phyloP scores from a whole-genome alignment of 2,329 filamentous ascomycete species.

The Penicillium freii region DNA sequence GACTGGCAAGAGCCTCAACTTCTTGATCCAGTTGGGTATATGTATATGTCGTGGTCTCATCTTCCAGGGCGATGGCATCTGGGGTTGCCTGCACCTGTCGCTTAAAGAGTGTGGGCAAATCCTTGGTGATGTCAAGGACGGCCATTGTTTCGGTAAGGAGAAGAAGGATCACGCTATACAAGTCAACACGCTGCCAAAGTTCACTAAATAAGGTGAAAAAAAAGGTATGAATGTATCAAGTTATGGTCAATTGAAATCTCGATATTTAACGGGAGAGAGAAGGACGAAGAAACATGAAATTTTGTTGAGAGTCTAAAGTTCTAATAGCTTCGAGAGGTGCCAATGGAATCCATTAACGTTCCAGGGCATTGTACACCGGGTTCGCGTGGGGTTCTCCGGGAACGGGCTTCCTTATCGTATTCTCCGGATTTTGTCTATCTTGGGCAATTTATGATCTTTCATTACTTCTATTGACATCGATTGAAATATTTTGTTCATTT shows the following conservation, averaged over 20 bases:
- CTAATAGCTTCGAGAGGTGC: constrained; percentile 1
- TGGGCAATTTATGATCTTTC: neutral
- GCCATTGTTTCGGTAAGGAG: constrained; percentile 51
- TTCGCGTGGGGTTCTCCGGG: constrained; percentile 4
- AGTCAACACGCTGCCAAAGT: neutral
- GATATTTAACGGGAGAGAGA: neutral
- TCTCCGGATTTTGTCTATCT: neutral
- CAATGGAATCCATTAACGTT: constrained; percentile 1
- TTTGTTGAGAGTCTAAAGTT: constrained; percentile 8
- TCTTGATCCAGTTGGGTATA: constrained; percentile 70
- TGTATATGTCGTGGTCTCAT: constrained; percentile 64
- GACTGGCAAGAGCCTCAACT: constrained; percentile 63
- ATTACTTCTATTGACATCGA: neutral
- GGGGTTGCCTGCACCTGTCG: constrained; percentile 68
- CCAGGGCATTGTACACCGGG: neutral
- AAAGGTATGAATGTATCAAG: neutral
- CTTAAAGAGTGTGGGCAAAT: constrained; percentile 69
- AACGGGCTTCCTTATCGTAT: constrained; percentile 2
- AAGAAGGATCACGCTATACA: neutral
- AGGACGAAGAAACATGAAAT: neutral
- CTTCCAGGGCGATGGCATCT: constrained; percentile 68
- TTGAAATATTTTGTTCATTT: neutral
- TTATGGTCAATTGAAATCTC: neutral
- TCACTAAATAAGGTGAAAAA: neutral
- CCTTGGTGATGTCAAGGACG: constrained; percentile 67